Conservation (phyloP, 805 yeast genomes). For the Monosporozyma unispora region DNA sequence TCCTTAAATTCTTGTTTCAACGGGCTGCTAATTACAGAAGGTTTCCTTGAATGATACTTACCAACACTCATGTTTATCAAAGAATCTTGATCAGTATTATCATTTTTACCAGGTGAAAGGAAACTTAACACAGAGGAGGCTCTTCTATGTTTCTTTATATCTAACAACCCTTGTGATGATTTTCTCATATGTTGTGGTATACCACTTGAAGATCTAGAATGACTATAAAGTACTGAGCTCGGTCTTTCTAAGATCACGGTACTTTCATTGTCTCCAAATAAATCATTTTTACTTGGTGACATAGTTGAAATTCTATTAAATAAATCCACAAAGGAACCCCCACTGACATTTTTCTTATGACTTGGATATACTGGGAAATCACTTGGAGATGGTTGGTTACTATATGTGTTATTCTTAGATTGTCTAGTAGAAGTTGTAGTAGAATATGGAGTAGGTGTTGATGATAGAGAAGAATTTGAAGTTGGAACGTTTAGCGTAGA, state of each 20-base stretch:
- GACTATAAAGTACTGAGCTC: constrained; percentile 4
- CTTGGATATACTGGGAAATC: constrained; percentile 4
- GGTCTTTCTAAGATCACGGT: constrained; percentile 1
- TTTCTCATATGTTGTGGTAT: constrained; percentile 2
- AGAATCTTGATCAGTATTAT: neutral
- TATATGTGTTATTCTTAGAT: neutral
- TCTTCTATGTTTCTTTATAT: constrained; percentile 40
- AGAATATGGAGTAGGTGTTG: constrained; percentile 1
- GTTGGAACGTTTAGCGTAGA: neutral
- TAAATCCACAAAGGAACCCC: constrained; percentile 30
- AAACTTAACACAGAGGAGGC: constrained; percentile 54
- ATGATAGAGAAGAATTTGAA: constrained; percentile 1
- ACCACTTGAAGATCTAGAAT: constrained; percentile 20
- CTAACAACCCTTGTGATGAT: constrained; percentile 7
- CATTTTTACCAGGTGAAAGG: constrained; percentile 22
- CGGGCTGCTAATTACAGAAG: constrained; percentile 4
- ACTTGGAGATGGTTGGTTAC: neutral
- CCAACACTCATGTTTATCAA: neutral
- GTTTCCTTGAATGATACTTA: constrained; percentile 7
- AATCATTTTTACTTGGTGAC: constrained; percentile 11
- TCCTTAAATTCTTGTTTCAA: constrained; percentile 2
- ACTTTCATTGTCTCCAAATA: constrained; percentile 2
- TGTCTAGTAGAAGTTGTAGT: neutral
- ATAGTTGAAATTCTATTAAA: constrained; percentile 26
- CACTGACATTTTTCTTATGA: constrained; percentile 26